A percentile compares a stretch with the other conserved stretches of the same genome.
These are phyloP conservation scores for Fraxinus floribunda DNA, from an alignment of 305 asterid species.

Conservation along the genomic window DNA sequence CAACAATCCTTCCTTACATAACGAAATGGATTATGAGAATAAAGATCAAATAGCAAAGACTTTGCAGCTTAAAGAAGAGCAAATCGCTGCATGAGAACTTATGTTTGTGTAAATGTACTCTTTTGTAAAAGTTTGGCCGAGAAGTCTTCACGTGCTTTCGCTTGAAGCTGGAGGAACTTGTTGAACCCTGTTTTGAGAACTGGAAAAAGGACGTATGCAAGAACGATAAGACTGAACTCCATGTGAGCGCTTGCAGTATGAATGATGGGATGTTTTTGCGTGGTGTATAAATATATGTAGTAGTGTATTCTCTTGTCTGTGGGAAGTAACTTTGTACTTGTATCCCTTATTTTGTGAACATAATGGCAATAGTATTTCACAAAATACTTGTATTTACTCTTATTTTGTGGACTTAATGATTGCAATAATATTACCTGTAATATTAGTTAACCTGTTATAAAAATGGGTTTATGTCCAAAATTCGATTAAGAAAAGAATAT, in stretches of 20 bases:
- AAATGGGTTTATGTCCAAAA: not conserved
- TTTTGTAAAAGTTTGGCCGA: not conserved
- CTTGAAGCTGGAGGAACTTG: not conserved
- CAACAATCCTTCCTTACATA: conserved; percentile 30
- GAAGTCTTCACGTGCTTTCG: not conserved
- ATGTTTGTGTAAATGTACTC: not conserved
- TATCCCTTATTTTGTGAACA: conserved; percentile 3
- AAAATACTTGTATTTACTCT: not conserved
- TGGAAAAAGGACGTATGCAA: not conserved
- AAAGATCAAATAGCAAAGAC: conserved; percentile 40
- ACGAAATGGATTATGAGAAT: conserved; percentile 42
- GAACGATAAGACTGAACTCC: not conserved
- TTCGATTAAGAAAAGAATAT: not conserved
- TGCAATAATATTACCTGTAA: not conserved
- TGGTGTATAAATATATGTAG: not conserved
- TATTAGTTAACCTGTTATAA: not conserved
- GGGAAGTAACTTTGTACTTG: conserved; percentile 18
- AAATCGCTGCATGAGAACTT: conserved; percentile 37
- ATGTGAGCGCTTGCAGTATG: not conserved
- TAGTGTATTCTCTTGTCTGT: conserved; percentile 16
- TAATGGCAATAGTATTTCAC: conserved; percentile 13
- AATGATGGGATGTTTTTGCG: not conserved
- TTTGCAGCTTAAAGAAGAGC: conserved; percentile 60
- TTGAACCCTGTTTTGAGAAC: not conserved
- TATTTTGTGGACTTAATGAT: not conserved